Base-by-base conservation (phyloP, 768 basidiomycete genomes). In the Collybia sp. region DNA sequence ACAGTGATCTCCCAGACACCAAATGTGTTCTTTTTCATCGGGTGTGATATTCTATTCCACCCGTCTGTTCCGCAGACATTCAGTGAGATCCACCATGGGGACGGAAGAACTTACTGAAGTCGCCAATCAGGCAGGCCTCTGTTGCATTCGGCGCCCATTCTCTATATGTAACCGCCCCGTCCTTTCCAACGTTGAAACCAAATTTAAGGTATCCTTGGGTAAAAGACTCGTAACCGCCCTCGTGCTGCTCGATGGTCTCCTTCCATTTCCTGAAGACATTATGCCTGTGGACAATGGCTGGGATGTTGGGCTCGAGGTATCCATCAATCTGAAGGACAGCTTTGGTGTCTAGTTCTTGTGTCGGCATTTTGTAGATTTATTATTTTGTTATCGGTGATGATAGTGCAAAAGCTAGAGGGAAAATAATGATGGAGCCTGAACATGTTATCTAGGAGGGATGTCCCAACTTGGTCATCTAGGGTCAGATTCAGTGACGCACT, bases 61-160 rank as follows among this genome's bases (percentile, higher is more conserved):
- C 74, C 70, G 63, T 99, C 95, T 96, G 51, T 10, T 43, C 35
- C 41, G 20, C 36, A 43, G 40, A 46, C 36, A 18, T 35, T 30
- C 36, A 19, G 38, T 36, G 33, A 35, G 34, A 15, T 25, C 19
- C 8, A 30, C 12, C 44, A 54, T 52, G 30, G 40, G 20, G 38
- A 46, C 17, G 51, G 35, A 16, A 46, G 30, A 19, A 80, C 92
- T 65, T 53, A 97, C 94, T 99, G 73, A 99, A 99, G 39, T 99
- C 95, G 37, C 96, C 96, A 56, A 92, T 92, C 46, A 99, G 67
- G 60, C 70, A 76, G 2, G 94, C 95, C 56, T 86, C 83, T 38
- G 58, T 69, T 13, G 88, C 94, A 54, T 88, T 89, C 0, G 96
- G 94, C 8, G 96, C 95, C 96, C 96, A 99, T 63, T 99, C 96